These are phyloP conservation scores for Leucocoprinus birnbaumii DNA, from an alignment of 768 basidiomycete species.

Conservation along the genomic window DNA sequence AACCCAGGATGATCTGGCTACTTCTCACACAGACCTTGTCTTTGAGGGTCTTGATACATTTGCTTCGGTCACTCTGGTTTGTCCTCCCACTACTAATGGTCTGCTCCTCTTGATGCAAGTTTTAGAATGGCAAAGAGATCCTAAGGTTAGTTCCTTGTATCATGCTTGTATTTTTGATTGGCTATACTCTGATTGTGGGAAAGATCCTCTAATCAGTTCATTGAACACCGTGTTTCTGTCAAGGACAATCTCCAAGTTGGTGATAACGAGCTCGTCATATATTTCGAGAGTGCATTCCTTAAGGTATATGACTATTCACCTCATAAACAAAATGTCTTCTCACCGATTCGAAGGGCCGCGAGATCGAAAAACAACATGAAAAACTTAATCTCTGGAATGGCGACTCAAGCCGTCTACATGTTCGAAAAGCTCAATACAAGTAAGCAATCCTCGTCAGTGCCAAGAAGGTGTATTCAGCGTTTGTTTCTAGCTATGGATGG, in stretches of 20 bases:
- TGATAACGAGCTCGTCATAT: conserved; percentile 63
- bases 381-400: conserved; percentile 83
- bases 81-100: conserved; percentile 18
- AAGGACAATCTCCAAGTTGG: conserved; percentile 53
- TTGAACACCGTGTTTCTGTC: conserved; percentile 63
- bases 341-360: conserved; percentile 55
- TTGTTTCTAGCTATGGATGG: conserved; percentile 72
- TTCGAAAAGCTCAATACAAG: conserved; percentile 93
- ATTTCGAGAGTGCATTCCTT: conserved; percentile 74
- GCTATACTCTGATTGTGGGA: background rate
- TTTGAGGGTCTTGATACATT: conserved; percentile 95
- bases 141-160: conserved; percentile 44
- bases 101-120: background rate
- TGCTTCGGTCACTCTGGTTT: conserved; percentile 65
- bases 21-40: conserved; percentile 64
- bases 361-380: conserved; percentile 62
- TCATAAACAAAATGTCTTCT: background rate
- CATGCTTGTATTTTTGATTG: background rate
- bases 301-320: conserved; percentile 36
- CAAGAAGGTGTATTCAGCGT: background rate
- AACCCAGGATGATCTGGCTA: conserved; percentile 40
- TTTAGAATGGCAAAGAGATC: conserved; percentile 71
- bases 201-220: conserved; percentile 83
- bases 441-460: conserved; percentile 29
- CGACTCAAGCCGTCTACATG: conserved; percentile 84